phyloP scores from a whole-genome alignment of 2,329 filamentous ascomycete genomes.

The Epichloe hybrida region DNA sequence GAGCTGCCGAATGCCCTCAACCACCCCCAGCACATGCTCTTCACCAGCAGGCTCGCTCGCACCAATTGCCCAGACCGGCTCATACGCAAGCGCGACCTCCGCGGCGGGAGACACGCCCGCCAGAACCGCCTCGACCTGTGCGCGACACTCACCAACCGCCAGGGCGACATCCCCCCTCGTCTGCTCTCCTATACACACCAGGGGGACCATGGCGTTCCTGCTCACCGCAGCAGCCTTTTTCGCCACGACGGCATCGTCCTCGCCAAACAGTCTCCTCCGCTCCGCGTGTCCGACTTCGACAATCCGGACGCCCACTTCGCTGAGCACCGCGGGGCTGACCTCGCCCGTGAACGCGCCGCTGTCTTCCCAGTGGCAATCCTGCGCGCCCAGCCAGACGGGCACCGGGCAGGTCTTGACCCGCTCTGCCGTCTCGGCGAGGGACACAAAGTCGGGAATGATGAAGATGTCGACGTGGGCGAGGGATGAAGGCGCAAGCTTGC shows the following conservation, averaged over 20 bases:
- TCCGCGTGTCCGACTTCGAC: slow-evolving; percentile 77
- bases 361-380: slow-evolving; percentile 60
- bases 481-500: slow-evolving; percentile 26
- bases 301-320: slow-evolving; percentile 53
- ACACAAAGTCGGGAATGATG: slow-evolving; percentile 65
- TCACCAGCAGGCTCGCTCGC: slow-evolving; percentile 56
- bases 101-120: slow-evolving; percentile 44
- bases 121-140: slow-evolving; percentile 53
- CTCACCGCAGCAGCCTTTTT: slow-evolving; percentile 57
- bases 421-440: slow-evolving; percentile 39
- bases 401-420: slow-evolving; percentile 27
- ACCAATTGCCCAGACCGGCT: slow-evolving; percentile 83
- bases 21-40: slow-evolving; percentile 58
- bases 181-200: slow-evolving; percentile 70
- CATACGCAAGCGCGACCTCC: slow-evolving; percentile 69
- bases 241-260: slow-evolving; percentile 56
- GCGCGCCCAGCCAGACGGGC: slow-evolving; percentile 51
- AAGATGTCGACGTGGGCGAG: slow-evolving; percentile 52
- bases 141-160: slow-evolving; percentile 52
- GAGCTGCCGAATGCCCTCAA: slow-evolving; percentile 44
- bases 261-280: slow-evolving; percentile 55
- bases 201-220: slow-evolving; percentile 57
- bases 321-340: slow-evolving; percentile 54
- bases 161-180: slow-evolving; percentile 33
- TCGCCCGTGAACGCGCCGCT: slow-evolving; percentile 66